These are phyloP conservation scores for Phytophthora europaea DNA, from an alignment of 352 stramenopile species.

Conservation along the genomic window DNA sequence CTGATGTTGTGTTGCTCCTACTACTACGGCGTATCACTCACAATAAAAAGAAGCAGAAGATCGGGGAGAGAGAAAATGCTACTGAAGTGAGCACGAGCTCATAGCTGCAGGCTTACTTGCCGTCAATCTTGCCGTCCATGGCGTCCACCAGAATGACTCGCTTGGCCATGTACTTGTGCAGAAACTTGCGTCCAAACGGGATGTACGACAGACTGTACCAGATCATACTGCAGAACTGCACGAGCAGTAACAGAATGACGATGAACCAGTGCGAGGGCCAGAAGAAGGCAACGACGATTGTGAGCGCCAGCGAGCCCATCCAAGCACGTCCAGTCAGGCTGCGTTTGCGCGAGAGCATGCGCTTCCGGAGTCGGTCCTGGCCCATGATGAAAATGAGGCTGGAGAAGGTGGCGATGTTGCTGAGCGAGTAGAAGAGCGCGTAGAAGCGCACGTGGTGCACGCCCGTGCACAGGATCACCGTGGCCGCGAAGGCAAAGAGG, in stretches of 20 bases:
- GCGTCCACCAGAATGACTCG: constrained; percentile 43
- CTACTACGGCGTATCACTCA: constrained; percentile 22
- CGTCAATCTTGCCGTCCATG: constrained; percentile 51
- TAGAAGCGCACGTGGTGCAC: constrained; percentile 58
- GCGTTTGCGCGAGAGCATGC: constrained; percentile 53
- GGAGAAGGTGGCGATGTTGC: constrained; percentile 53
- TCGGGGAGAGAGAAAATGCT: constrained; percentile 9
- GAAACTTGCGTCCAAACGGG: constrained; percentile 56
- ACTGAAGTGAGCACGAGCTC: constrained; percentile 10
- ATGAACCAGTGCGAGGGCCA: constrained; percentile 57
- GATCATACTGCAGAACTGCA: constrained; percentile 66
- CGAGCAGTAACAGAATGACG: constrained; percentile 60
- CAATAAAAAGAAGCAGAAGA: constrained; percentile 37
- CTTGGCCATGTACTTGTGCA: constrained; percentile 56
- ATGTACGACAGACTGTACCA: constrained; percentile 68
- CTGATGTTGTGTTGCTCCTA: constrained; percentile 19
- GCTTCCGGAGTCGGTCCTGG: constrained; percentile 47
- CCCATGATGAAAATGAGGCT: constrained; percentile 60
- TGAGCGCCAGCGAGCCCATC: constrained; percentile 53
- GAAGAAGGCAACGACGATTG: constrained; percentile 53
- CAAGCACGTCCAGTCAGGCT: constrained; percentile 43
- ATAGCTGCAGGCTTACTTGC: constrained; percentile 33
- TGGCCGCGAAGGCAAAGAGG: constrained; percentile 45
- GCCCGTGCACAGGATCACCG: constrained; percentile 47
- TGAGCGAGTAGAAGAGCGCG: constrained; percentile 54